Conservation (phyloP, 2,329 filamentous ascomycete genomes). For the Fusarium oxysporum region DNA sequence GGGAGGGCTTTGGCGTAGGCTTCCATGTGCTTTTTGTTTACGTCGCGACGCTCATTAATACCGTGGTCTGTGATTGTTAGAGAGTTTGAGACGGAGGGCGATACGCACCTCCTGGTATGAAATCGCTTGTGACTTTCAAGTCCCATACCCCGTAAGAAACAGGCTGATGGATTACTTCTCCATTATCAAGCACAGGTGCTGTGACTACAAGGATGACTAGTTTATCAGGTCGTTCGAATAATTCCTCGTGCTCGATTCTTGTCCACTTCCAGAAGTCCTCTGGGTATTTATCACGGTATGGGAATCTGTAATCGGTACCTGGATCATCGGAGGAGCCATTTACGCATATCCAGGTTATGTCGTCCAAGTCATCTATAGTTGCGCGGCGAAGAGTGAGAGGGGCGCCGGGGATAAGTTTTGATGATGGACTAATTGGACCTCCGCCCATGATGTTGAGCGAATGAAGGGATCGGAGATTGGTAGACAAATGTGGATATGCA, state of each 20-base stretch:
- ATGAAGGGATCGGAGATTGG: too few species aligned
- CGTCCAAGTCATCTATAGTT: background rate
- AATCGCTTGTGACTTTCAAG: background rate
- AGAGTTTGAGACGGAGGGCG: accelerated
- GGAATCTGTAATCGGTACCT: background rate
- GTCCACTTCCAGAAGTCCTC: conserved; percentile 19
- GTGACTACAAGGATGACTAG: background rate
- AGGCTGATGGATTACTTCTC: background rate
- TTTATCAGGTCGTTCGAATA: conserved; percentile 4
- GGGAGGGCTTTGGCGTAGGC: background rate
- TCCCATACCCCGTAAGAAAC: background rate
- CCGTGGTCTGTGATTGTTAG: conserved; percentile 6
- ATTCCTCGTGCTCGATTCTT: conserved; percentile 9
- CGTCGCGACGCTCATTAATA: conserved; percentile 3
- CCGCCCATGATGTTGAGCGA: background rate
- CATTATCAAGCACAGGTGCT: background rate
- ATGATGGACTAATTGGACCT: background rate
- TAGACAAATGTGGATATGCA: too few species aligned
- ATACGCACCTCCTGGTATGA: background rate
- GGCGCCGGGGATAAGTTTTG: background rate
- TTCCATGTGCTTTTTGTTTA: conserved; percentile 1
- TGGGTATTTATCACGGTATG: background rate
- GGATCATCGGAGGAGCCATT: background rate
- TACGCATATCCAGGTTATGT: background rate
- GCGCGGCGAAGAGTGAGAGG: background rate